These are phyloP conservation scores for Hypoxylon sp. DNA, from an alignment of 2,329 filamentous ascomycete genomes.

Conservation along the genomic window DNA sequence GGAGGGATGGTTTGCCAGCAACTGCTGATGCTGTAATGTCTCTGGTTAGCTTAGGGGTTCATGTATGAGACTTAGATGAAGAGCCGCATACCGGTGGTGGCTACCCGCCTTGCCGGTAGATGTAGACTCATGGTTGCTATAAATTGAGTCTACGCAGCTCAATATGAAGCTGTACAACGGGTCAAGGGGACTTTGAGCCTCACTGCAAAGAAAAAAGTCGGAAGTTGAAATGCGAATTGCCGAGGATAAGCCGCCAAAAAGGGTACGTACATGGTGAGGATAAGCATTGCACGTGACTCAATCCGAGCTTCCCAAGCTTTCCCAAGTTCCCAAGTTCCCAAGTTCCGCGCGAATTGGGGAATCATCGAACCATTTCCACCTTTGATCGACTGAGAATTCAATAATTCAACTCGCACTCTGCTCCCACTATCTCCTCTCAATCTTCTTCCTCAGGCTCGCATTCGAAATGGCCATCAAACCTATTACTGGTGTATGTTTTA, in stretches of 20 bases:
- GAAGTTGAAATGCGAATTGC: slow-evolving; percentile 16
- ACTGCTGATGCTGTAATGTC: slow-evolving; percentile 36
- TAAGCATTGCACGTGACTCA: slow-evolving; percentile 33
- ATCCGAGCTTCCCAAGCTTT: slow-evolving; percentile 5
- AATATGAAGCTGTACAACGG: slow-evolving; percentile 17
- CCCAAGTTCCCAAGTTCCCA: slow-evolving; percentile 10
- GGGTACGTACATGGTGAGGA: not conserved
- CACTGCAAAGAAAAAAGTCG: slow-evolving; percentile 16
- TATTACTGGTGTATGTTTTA: slow-evolving; percentile 70
- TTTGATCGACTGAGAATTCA: slow-evolving; percentile 7
- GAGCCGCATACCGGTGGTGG: slow-evolving; percentile 67
- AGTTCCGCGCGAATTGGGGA: slow-evolving; percentile 40
- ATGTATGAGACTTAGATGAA: slow-evolving; percentile 33
- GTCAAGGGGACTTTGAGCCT: slow-evolving; percentile 13
- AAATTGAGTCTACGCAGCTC: slow-evolving; percentile 32
- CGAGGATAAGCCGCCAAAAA: slow-evolving; percentile 25
- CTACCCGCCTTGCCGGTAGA: slow-evolving; percentile 72
- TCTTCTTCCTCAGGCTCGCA: slow-evolving; percentile 25
- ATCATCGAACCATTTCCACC: slow-evolving; percentile 38
- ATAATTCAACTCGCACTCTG: slow-evolving; percentile 14
- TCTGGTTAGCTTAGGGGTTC: slow-evolving; percentile 20
- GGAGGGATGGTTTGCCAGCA: slow-evolving; percentile 44
- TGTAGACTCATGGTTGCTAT: slow-evolving; percentile 71
- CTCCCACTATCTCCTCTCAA: slow-evolving; percentile 23
- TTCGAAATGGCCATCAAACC: slow-evolving; percentile 68